Percentiles rank a stretch among this genome's conserved stretches.
Evolutionary conservation across 768 basidiomycete genomes (phyloP).

Genomic region (Mycena galericulata): DNA sequence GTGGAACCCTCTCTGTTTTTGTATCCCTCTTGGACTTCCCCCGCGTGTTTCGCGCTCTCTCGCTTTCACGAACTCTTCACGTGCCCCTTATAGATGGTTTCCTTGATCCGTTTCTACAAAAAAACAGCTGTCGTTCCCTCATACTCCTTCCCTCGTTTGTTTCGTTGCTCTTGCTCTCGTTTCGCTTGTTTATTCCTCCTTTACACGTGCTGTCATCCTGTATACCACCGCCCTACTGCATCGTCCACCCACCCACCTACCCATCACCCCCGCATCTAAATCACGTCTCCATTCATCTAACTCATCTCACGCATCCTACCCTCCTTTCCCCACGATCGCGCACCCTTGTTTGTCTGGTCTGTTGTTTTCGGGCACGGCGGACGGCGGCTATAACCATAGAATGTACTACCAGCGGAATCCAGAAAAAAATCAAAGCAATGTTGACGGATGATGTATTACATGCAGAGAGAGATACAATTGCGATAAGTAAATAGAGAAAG

Average conservation of each 20-base stretch:
- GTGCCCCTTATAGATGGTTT: slow-evolving; percentile 16
- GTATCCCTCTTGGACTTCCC: slow-evolving; percentile 24
- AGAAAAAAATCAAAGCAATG: slow-evolving; percentile 1
- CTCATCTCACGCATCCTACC: background rate
- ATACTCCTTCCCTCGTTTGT: background rate
- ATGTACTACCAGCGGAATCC: slow-evolving; percentile 24
- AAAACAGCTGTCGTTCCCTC: slow-evolving; percentile 3
- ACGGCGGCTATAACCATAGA: slow-evolving; percentile 23
- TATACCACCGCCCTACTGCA: slow-evolving; percentile 21
- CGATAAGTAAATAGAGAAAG: slow-evolving; percentile 5
- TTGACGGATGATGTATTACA: slow-evolving; percentile 12
- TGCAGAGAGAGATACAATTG: slow-evolving; percentile 7
- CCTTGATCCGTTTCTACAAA: background rate
- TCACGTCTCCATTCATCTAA: background rate
- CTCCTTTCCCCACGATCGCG: background rate
- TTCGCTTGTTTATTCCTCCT: slow-evolving; percentile 23
- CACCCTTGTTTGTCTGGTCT: slow-evolving; percentile 5
- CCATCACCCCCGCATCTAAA: slow-evolving; percentile 4
- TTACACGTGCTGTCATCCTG: slow-evolving; percentile 26
- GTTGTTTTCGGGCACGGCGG: slow-evolving; percentile 3
- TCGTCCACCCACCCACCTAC: background rate
- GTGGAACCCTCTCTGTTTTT: slow-evolving; percentile 17
- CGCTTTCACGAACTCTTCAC: background rate
- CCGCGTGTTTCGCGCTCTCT: background rate
- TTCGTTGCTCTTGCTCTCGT: slow-evolving; percentile 6